Evolutionary conservation across 169 alveolate species (phyloP), one percentile per base, ranked within the genome.

Genomic region (Babesia sp.): DNA sequence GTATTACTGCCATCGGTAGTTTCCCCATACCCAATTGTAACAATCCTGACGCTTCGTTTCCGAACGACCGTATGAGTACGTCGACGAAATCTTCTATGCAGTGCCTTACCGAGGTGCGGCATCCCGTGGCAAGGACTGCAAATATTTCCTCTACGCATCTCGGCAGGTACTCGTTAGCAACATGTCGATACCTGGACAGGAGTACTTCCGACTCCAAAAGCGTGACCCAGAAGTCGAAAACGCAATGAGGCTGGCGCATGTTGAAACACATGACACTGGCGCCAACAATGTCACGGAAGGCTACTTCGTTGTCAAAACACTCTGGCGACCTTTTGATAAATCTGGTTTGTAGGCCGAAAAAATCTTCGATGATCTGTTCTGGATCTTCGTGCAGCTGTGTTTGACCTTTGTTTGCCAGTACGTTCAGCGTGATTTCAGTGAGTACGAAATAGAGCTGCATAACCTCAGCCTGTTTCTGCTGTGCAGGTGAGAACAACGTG

Each of bases 261-360:
- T 34, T 46, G 63, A 76, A 50, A 64, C 66, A 76, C 48, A 33
- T 24, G 24, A 42, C 48, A 56, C 85, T 76, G n/a, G 57, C 31
- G 6, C 45, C 66, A 28, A 51, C 44, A 1, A 76, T 76, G 26
- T 55, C 57, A 31, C 60, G 51, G 55, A 76, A 28, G 2, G 56
- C 61, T 8, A 33, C 50, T 3, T 39, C 77, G 36, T 66, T 37
- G 41, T 51, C 73, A 42, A 54, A 76, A 37, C 63, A 58, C 14
- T 45, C 56, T 1, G 63, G 64, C 1, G 79, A 14, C 55, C 67
- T 48, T n/a, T 28, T 63, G 55, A 76, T 22, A 37, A 76, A 76
- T 53, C 71, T 11, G 33, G 85, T 54, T 39, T 76, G 85, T 18
- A 76, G 64, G 2, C 85, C 85, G 58, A 57, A 76, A 36, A 76